phyloP scores from a whole-genome alignment of 768 basidiomycete genomes.

The Phylloporus sp. region DNA sequence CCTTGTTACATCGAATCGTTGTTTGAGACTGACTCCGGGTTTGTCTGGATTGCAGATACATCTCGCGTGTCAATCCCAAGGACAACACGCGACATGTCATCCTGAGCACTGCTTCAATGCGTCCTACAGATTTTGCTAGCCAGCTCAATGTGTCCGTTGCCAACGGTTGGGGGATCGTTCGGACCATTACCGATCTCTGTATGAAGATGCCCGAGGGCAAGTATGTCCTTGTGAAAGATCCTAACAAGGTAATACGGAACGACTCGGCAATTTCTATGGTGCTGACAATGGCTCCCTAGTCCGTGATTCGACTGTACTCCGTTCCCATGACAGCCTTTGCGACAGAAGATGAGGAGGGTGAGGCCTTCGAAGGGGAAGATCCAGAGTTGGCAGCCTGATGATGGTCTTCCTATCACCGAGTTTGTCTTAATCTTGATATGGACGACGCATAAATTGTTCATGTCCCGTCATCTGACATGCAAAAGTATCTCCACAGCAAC shows the following conservation, averaged over 20 bases:
- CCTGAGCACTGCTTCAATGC: slow-evolving; percentile 90
- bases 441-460: not conserved
- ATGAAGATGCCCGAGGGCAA: slow-evolving; percentile 98
- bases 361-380: slow-evolving; percentile 40
- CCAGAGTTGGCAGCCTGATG: slow-evolving; percentile 32
- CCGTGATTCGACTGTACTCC: slow-evolving; percentile 88
- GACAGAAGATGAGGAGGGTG: slow-evolving; percentile 69
- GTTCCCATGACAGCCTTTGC: slow-evolving; percentile 89
- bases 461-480: slow-evolving; percentile 31
- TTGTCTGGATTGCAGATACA: slow-evolving; percentile 56
- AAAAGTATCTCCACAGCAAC: slow-evolving; percentile 78
- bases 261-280: not conserved
- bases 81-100: slow-evolving; percentile 96
- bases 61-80: slow-evolving; percentile 89
- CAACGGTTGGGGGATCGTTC: slow-evolving; percentile 98
- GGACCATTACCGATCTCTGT: slow-evolving; percentile 90
- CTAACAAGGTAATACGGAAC: slow-evolving; percentile 75
- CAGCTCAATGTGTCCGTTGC: slow-evolving; percentile 94
- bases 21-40: slow-evolving; percentile 6
- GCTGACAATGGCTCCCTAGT: slow-evolving; percentile 44
- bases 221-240: slow-evolving; percentile 95
- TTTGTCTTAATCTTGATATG: not conserved
- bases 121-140: slow-evolving; percentile 88
- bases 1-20: not conserved
- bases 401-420: slow-evolving; percentile 6